Evolutionary conservation across 805 yeast species (phyloP), one percentile per base, ranked within the genome.

Genomic region (Metschnikowia continentalis): DNA sequence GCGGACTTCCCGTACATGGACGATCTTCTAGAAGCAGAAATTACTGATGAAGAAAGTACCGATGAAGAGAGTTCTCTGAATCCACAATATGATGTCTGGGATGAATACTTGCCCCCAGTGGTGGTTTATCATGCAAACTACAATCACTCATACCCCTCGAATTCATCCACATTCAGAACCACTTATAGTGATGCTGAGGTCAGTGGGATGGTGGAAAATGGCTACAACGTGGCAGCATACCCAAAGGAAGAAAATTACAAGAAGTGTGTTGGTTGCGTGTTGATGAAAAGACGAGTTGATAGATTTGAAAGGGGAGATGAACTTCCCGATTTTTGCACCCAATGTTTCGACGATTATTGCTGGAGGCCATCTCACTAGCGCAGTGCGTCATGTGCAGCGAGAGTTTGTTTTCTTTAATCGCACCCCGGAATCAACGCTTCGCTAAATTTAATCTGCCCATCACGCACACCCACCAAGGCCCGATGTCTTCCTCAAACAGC

Each of bases 131-230:
- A 71, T 46, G 75, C 80, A 3, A 83, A 83, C 57, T 57, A 68
- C 2, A 54, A 71, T 22, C 68, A 71, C 46, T 62, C 76, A 0
- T 78, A 63, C 52, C 53, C 63, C 0, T 74, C 86, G 2, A 83
- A 83, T 59, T 75, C 78, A 0, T 82, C 87, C 1, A 83, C 88
- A 0, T 83, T 83, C 63, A 78, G 80, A 55, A 62, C 80, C 45
- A 73, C 76, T 20, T 83, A 81, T 60, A 71, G 70, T 2, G 60
- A 64, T 11, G 60, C 59, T 0, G 86, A 83, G 59, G 67, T 71
- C 5, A 50, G 56, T 2, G 62, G 66, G 3, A 76, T 82, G 80
- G 61, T 82, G 30, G 60, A 67, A 37, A 82, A 81, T 56, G 86
- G 86, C 0, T 76, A 70, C 56, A 71, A 73, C 42, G 62, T 83